These are phyloP conservation scores for Elymus sibiricus DNA, from an alignment of 176 grass and related monocot genomes.

Conservation along the genomic window DNA sequence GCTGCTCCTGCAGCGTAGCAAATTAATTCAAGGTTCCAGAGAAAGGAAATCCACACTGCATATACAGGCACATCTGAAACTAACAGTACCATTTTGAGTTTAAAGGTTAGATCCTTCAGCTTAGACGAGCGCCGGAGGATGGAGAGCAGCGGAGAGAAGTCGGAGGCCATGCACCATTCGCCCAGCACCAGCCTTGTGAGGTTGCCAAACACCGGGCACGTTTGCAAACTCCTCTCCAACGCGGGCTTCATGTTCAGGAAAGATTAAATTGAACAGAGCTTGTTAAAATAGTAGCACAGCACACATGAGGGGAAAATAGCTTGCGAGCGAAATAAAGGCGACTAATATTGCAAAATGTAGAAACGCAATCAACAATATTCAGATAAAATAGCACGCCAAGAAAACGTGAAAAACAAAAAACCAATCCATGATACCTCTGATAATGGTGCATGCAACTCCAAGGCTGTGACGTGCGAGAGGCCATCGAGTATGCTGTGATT, in stretches of 20 bases:
- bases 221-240: not conserved
- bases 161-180: not conserved
- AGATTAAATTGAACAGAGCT: not conserved
- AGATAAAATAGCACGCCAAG: too few relatives aligned
- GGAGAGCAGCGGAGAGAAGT: not conserved
- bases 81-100: not conserved
- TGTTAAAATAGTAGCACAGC: not conserved
- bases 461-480: too few relatives aligned
- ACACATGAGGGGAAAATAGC: too few relatives aligned
- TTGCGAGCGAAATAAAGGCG: too few relatives aligned
- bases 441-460: not conserved
- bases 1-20: too few relatives aligned
- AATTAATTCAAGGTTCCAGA: too few relatives aligned
- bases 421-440: too few relatives aligned
- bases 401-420: too few relatives aligned
- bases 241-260: not conserved
- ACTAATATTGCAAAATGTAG: too few relatives aligned
- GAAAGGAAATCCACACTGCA: too few relatives aligned
- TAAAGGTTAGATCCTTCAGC: not conserved
- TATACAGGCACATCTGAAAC: too few relatives aligned
- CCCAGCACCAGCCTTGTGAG: not conserved
- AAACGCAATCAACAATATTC: too few relatives aligned
- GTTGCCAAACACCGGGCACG: not conserved
- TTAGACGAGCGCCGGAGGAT: not conserved
- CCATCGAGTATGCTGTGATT: not conserved